Percentiles rank a stretch among this genome's conserved stretches.
phyloP scores from a whole-genome alignment of 768 basidiomycete genomes.

The Melanogaster broomeanus region DNA sequence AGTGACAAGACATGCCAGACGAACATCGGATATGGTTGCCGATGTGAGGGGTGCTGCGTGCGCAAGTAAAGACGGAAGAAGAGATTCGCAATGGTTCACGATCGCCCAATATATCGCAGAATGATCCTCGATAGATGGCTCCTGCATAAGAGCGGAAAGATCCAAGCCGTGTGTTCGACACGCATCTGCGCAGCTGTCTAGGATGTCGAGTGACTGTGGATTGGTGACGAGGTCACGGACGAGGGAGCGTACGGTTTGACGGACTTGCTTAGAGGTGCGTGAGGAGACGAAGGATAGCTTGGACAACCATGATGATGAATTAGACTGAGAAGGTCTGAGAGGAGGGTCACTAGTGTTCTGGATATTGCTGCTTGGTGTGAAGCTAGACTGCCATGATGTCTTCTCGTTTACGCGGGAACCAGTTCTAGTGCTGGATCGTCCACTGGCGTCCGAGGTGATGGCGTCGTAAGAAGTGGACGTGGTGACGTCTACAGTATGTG shows the following conservation, averaged over 20 bases:
- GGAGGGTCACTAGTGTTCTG: background rate
- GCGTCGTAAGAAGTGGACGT: slow-evolving; percentile 28
- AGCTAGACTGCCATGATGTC: background rate
- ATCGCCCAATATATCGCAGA: slow-evolving; percentile 77
- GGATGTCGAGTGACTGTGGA: slow-evolving; percentile 16
- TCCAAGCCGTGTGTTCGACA: slow-evolving; percentile 52
- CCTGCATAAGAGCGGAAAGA: slow-evolving; percentile 58
- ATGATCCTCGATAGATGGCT: slow-evolving; percentile 61
- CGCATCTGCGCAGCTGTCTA: slow-evolving; percentile 53
- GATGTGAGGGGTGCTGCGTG: slow-evolving; percentile 47
- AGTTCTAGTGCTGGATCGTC: background rate
- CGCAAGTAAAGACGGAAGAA: slow-evolving; percentile 53
- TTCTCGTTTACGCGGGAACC: slow-evolving; percentile 12
- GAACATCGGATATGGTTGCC: slow-evolving; percentile 58
- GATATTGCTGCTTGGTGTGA: background rate
- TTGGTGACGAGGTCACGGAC: slow-evolving; percentile 54
- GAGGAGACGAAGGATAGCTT: slow-evolving; percentile 20
- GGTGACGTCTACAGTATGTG: slow-evolving; percentile 9
- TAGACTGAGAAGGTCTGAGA: background rate
- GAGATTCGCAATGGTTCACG: slow-evolving; percentile 46
- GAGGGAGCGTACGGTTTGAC: slow-evolving; percentile 51
- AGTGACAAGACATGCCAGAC: slow-evolving; percentile 57
- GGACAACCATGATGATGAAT: slow-evolving; percentile 17
- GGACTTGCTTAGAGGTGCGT: slow-evolving; percentile 46
- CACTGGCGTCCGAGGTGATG: background rate